phyloP scores from a whole-genome alignment of 352 stramenopile species.

The Phytophthora melonis region DNA sequence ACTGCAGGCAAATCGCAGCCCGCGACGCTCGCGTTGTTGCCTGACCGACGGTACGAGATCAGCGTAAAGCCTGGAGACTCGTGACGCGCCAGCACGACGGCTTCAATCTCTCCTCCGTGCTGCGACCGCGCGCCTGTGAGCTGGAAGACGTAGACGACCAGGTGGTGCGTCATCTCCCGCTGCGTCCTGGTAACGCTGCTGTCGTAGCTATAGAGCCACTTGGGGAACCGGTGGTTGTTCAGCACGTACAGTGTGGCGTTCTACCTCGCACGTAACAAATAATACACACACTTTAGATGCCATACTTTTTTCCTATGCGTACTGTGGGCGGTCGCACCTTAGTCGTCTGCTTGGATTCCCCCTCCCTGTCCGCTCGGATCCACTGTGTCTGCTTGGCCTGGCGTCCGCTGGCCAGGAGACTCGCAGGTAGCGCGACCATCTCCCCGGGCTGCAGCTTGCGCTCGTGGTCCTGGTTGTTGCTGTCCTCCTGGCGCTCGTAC shows the following conservation, averaged over 20 bases:
- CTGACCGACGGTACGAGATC: slow-evolving; percentile 48
- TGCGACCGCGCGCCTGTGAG: slow-evolving; percentile 16
- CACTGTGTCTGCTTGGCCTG: slow-evolving; percentile 34
- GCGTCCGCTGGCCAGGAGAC: slow-evolving; percentile 7
- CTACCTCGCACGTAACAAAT: slow-evolving; percentile 20
- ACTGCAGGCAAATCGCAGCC: slow-evolving; percentile 26
- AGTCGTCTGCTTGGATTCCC: slow-evolving; percentile 44
- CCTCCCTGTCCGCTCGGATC: slow-evolving; percentile 52
- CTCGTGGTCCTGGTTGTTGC: slow-evolving; percentile 4
- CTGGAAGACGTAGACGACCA: slow-evolving; percentile 54
- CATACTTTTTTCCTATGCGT: neutral
- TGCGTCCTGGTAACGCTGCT: slow-evolving; percentile 55
- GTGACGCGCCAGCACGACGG: slow-evolving; percentile 43
- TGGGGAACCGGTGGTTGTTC: slow-evolving; percentile 62
- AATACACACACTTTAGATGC: neutral
- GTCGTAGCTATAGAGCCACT: slow-evolving; percentile 66
- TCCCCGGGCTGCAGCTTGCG: slow-evolving; percentile 33
- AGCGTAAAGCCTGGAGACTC: slow-evolving; percentile 47
- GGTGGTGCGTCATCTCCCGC: slow-evolving; percentile 56
- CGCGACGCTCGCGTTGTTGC: slow-evolving; percentile 13
- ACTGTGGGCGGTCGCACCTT: slow-evolving; percentile 26
- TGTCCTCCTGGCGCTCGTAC: neutral
- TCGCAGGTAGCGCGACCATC: slow-evolving; percentile 24
- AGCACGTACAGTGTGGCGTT: slow-evolving; percentile 52
- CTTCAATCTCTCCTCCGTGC: slow-evolving; percentile 10